Base-by-base conservation (phyloP, 805 yeast genomes). In the Kodamaea lidongshanica region DNA sequence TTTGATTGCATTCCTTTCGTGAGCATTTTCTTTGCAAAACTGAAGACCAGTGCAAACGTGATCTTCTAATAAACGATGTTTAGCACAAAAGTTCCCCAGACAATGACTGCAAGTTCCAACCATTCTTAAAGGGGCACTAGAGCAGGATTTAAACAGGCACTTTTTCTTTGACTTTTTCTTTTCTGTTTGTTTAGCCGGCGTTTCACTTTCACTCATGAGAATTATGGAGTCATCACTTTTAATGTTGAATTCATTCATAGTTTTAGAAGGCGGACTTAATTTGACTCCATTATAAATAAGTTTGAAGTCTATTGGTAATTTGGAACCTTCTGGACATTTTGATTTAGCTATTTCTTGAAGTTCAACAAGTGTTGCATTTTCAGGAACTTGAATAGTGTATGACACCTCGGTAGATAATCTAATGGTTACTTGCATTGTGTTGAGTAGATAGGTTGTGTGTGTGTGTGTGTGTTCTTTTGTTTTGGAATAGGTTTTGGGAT, bases 91-190 rank as follows among this genome's bases (percentile, higher is more conserved):
- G 48, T 79, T 80, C 25, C 94, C 94, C 27, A 74, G 73, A 55
- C 96, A 86, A 50, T 78, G 81, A 32, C 77, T 71, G 55, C 96
- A 86, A 52, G 79, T 87, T 27, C 96, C 96, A 25, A 84, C 77
- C 65, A 73, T 67, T 42, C 77, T 60, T 28, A 72, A 58, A 1
- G 88, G 84, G 8, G 73, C 61, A n/a, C 79, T 67, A 12, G 70
- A 63, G 58, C 95, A 86, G 16, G 61, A 48, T 18, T 55, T 56
- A 53, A 74, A 75, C 13, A 77, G 60, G 54, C 79, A 73, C 37
- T 54, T 60, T 37, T 50, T 48, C 48, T 70, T 68, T 48, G 68
- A 70, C 25, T 45, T 45, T 30, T 50, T 48, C 34, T 50, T 42
- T 40, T 33, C 29, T n/a, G n/a, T n/a, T n/a, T n/a, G n/a, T n/a